These are phyloP conservation scores for Colletotrichum sp. DNA, from an alignment of 2,329 filamentous ascomycete species.

Conservation along the genomic window DNA sequence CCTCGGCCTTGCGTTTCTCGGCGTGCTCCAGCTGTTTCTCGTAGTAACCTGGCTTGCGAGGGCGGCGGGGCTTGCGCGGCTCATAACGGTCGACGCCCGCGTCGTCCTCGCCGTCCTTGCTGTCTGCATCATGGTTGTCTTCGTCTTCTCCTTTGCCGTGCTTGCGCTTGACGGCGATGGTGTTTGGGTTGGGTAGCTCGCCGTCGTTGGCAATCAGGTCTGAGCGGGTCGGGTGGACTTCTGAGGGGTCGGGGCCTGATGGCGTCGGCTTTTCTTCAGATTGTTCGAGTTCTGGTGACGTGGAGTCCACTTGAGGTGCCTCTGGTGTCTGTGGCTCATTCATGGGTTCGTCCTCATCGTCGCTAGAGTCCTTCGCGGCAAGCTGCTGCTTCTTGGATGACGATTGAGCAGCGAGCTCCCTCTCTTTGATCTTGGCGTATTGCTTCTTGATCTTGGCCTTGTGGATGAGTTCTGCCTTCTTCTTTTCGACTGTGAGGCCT, in stretches of 20 bases:
- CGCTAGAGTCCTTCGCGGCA: constrained; percentile 21
- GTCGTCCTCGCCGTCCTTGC: background rate
- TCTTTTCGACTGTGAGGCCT: constrained; percentile 71
- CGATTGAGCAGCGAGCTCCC: constrained; percentile 40
- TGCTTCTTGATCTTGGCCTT: constrained; percentile 94
- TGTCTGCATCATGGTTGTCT: background rate
- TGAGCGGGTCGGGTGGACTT: constrained; percentile 46
- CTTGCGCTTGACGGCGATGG: constrained; percentile 20
- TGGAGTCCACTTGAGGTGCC: constrained; percentile 14
- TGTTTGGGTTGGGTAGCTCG: constrained; percentile 21
- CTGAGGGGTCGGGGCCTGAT: constrained; percentile 4
- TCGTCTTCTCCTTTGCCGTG: background rate
- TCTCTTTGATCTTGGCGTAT: constrained; percentile 85
- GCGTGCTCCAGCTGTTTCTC: constrained; percentile 65
- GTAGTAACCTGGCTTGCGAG: constrained; percentile 60
- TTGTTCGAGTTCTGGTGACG: background rate
- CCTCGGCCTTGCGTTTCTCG: constrained; percentile 45
- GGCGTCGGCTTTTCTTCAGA: background rate
- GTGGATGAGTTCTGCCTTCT: constrained; percentile 87
- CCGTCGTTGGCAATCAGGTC: constrained; percentile 39
- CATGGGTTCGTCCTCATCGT: constrained; percentile 20
- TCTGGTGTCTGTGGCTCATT: constrained; percentile 26
- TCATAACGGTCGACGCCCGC: constrained; percentile 20
- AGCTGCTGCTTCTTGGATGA: constrained; percentile 18
- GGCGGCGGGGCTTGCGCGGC: constrained; percentile 19